phyloP scores from a whole-genome alignment of 129 eudicot genomes.

The Heracleum sosnowskyi region DNA sequence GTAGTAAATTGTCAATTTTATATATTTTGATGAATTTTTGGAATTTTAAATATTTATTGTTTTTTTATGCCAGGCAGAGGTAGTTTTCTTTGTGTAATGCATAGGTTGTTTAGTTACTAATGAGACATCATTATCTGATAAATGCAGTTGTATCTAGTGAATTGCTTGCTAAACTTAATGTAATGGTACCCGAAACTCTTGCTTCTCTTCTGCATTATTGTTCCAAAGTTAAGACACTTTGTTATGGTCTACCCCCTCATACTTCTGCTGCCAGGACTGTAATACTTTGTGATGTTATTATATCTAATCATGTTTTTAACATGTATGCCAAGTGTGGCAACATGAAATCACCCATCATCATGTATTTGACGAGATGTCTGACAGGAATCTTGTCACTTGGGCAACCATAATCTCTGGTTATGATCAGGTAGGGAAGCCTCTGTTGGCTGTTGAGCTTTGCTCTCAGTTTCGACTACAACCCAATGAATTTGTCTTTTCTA shows the following conservation, averaged over 20 bases:
- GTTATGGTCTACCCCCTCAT: slow-evolving; percentile 46
- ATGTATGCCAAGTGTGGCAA: slow-evolving; percentile 63
- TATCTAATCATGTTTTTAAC: slow-evolving; percentile 55
- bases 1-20: too few species aligned
- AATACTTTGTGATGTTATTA: slow-evolving; percentile 19
- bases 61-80: too few species aligned
- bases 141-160: too few species aligned
- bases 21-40: too few species aligned
- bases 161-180: too few species aligned
- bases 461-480: slow-evolving; percentile 30
- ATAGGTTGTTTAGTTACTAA: too few species aligned
- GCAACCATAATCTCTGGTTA: slow-evolving; percentile 82
- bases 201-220: slow-evolving; percentile 49
- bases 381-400: slow-evolving; percentile 69
- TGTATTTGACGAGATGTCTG: slow-evolving; percentile 57
- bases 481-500: slow-evolving; percentile 61
- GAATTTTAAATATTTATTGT: too few species aligned
- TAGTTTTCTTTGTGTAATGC: too few species aligned
- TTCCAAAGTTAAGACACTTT: slow-evolving; percentile 41
- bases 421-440: slow-evolving; percentile 34
- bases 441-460: slow-evolving; percentile 33
- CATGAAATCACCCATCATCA: slow-evolving; percentile 32
- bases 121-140: too few species aligned
- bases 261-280: slow-evolving; percentile 55
- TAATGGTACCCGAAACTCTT: slow-evolving; percentile 36